Evolutionary conservation across 257 asterid species (phyloP).

Genomic region (Lithospermum erythrorhizon): DNA sequence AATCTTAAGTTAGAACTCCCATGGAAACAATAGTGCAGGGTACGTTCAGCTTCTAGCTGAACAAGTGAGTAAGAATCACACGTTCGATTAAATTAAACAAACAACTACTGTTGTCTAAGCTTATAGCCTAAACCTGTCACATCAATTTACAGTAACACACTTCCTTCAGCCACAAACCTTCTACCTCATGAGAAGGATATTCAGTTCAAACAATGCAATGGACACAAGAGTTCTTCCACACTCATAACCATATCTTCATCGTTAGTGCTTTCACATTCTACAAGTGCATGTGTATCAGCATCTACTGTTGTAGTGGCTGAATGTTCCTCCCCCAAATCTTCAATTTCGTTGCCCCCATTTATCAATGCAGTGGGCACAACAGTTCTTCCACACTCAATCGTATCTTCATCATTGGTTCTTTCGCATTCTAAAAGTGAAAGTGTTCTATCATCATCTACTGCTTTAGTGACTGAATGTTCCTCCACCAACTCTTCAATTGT

Average conservation of each 20-base stretch:
- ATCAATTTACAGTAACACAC: conserved; percentile 36
- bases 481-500: too few species aligned
- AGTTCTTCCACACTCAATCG: too few species aligned
- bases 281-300: conserved; percentile 2
- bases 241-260: conserved; percentile 21
- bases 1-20: too few species aligned
- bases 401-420: too few species aligned
- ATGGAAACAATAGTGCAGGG: background rate
- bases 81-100: background rate
- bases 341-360: conserved; percentile 47
- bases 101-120: background rate
- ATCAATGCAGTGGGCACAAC: conserved; percentile 3
- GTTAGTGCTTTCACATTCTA: conserved; percentile 10
- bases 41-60: background rate
- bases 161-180: conserved; percentile 5
- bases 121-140: background rate
- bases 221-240: conserved; percentile 15
- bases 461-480: too few species aligned
- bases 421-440: too few species aligned
- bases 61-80: background rate
- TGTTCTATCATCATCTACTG: too few species aligned
- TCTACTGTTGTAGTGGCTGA: conserved; percentile 8
- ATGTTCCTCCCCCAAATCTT: conserved; percentile 41
- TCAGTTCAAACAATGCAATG: conserved; percentile 16
- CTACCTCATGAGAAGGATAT: background rate